Conservation (phyloP, 2,329 filamentous ascomycete genomes). For the Leptodontidium sp. region DNA sequence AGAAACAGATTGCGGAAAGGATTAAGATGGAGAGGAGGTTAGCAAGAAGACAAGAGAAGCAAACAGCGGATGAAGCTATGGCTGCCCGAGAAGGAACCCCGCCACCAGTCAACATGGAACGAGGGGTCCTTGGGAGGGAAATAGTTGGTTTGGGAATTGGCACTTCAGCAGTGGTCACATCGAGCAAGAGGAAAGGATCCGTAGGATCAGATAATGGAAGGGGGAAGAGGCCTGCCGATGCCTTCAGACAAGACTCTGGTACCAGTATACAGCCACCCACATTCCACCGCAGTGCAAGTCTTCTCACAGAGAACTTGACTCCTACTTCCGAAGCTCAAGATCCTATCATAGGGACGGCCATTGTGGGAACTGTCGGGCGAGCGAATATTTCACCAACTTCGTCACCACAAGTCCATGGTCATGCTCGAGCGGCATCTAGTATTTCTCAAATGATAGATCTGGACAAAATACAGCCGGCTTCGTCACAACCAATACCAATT, state of each 20-base stretch:
- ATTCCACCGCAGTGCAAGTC: slow-evolving; percentile 35
- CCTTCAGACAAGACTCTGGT: slow-evolving; percentile 36
- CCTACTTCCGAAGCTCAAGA: slow-evolving; percentile 43
- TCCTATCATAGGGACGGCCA: slow-evolving; percentile 56
- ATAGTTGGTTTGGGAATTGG: slow-evolving; percentile 64
- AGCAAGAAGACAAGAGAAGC: slow-evolving; percentile 71
- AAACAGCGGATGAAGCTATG: slow-evolving; percentile 64
- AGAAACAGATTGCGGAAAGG: slow-evolving; percentile 73
- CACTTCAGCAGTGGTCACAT: slow-evolving; percentile 63
- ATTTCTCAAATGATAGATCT: slow-evolving; percentile 61
- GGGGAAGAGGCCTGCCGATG: slow-evolving; percentile 45
- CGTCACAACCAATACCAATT: slow-evolving; percentile 43
- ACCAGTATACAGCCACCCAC: slow-evolving; percentile 27
- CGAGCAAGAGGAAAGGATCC: slow-evolving; percentile 60
- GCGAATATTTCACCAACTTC: slow-evolving; percentile 55
- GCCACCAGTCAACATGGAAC: slow-evolving; percentile 64
- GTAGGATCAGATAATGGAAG: slow-evolving; percentile 47
- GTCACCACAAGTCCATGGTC: slow-evolving; percentile 51
- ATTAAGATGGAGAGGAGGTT: slow-evolving; percentile 72
- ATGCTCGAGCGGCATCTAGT: slow-evolving; percentile 56
- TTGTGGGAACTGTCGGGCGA: slow-evolving; percentile 56
- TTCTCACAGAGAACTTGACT: slow-evolving; percentile 42
- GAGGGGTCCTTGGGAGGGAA: slow-evolving; percentile 67
- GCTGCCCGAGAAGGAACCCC: slow-evolving; percentile 59
- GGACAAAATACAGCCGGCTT: slow-evolving; percentile 26